Evolutionary conservation across 768 basidiomycete species (phyloP).

Genomic region (Boletus rubescentipes): DNA sequence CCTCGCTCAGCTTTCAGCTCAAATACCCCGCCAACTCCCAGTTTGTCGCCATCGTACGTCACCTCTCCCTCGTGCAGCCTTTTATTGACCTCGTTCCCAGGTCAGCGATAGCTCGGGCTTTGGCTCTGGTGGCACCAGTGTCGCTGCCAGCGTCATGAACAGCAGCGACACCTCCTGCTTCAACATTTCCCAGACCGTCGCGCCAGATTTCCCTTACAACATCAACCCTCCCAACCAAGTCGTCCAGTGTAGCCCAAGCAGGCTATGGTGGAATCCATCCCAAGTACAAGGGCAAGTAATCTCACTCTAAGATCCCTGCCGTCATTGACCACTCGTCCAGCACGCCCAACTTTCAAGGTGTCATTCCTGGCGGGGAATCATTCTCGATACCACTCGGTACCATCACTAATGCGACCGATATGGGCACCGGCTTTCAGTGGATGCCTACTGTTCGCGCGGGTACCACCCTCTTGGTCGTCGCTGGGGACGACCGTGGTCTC

Average conservation of each 20-base stretch:
- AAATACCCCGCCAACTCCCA: slow-evolving; percentile 67
- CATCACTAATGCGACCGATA: slow-evolving; percentile 40
- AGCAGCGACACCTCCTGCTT: slow-evolving; percentile 62
- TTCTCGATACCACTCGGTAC: slow-evolving; percentile 57
- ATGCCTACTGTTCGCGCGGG: slow-evolving; percentile 61
- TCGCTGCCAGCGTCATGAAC: slow-evolving; percentile 51
- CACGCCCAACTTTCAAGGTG: slow-evolving; percentile 59
- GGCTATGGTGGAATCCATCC: slow-evolving; percentile 63
- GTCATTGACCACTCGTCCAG: slow-evolving; percentile 33
- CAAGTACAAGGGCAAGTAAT: slow-evolving; percentile 57
- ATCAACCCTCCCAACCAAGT: slow-evolving; percentile 62
- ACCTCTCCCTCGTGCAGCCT: neutral
- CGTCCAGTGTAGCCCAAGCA: slow-evolving; percentile 60
- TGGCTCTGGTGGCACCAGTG: slow-evolving; percentile 74
- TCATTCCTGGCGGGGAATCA: slow-evolving; percentile 80
- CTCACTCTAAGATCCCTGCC: neutral
- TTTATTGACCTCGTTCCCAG: slow-evolving; percentile 29
- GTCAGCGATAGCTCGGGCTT: slow-evolving; percentile 61
- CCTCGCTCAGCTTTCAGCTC: slow-evolving; percentile 52
- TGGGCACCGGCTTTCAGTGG: slow-evolving; percentile 73
- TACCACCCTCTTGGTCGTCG: slow-evolving; percentile 64
- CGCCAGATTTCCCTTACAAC: slow-evolving; percentile 57
- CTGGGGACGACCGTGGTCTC: slow-evolving; percentile 63
- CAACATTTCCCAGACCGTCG: slow-evolving; percentile 45
- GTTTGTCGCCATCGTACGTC: slow-evolving; percentile 73